Conservation (phyloP, 305 asterid species). For the Ajuga reptans region DNA sequence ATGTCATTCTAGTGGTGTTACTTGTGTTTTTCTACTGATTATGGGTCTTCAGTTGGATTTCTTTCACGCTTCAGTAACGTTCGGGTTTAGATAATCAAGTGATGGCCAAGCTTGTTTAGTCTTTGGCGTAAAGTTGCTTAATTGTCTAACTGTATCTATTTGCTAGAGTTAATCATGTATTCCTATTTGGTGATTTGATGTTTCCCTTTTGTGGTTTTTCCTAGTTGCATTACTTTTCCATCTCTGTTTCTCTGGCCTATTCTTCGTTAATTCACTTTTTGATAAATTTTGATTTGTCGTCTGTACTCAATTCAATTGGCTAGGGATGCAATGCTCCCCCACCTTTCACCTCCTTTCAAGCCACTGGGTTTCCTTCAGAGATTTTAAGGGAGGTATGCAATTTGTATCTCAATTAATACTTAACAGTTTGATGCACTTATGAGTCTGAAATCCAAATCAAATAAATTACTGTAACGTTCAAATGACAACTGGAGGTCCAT, state of each 20-base stretch:
- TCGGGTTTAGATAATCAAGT: background rate
- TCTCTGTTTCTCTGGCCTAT: background rate
- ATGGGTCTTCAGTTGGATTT: background rate
- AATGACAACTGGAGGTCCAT: constrained; percentile 32
- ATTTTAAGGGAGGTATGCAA: constrained; percentile 64
- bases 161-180: background rate
- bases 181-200: constrained; percentile 1
- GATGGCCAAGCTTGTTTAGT: background rate
- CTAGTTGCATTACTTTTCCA: background rate
- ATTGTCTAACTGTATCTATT: background rate
- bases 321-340: constrained; percentile 74
- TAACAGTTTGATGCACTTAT: background rate
- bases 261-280: constrained; percentile 7
- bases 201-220: background rate
- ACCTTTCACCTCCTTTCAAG: constrained; percentile 63
- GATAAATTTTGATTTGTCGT: constrained; percentile 16
- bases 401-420: constrained; percentile 12
- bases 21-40: background rate
- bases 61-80: background rate
- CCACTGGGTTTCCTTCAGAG: constrained; percentile 72
- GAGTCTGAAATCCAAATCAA: constrained; percentile 19
- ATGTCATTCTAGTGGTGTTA: background rate
- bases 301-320: constrained; percentile 23
- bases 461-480: constrained; percentile 19
- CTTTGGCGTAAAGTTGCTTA: background rate